Percentiles rank a stretch among this genome's conserved stretches.
phyloP scores from a whole-genome alignment of 2,329 filamentous ascomycete genomes.

The Dothiorella sarmentorum region DNA sequence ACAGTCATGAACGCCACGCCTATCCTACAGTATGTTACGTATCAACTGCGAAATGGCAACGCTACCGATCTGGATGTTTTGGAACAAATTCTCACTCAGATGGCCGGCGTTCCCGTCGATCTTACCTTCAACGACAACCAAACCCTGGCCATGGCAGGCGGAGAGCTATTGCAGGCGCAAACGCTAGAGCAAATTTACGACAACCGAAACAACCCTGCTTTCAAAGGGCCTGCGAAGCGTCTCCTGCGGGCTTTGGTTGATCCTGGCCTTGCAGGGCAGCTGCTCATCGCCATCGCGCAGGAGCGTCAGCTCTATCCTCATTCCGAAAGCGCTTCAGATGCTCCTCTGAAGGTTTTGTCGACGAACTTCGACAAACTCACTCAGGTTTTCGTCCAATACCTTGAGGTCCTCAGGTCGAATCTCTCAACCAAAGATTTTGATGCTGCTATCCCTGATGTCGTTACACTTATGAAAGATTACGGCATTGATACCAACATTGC shows the following conservation, averaged over 20 bases:
- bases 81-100: slow-evolving; percentile 82
- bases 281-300: slow-evolving; percentile 88
- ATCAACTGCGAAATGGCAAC: slow-evolving; percentile 77
- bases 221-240: slow-evolving; percentile 70
- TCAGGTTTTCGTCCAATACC: slow-evolving; percentile 77
- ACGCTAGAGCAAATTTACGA: slow-evolving; percentile 77
- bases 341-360: slow-evolving; percentile 84
- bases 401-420: slow-evolving; percentile 83
- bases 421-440: slow-evolving; percentile 75
- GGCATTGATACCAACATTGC: slow-evolving; percentile 57
- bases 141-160: slow-evolving; percentile 82
- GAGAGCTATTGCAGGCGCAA: slow-evolving; percentile 72
- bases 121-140: slow-evolving; percentile 86
- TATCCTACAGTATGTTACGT: slow-evolving; percentile 82
- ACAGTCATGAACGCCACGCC: slow-evolving; percentile 78
- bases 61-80: slow-evolving; percentile 88
- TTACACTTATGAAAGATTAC: slow-evolving; percentile 71
- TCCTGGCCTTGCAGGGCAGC: slow-evolving; percentile 71
- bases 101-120: slow-evolving; percentile 89
- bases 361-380: slow-evolving; percentile 90
- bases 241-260: slow-evolving; percentile 76
- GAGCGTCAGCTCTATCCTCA: slow-evolving; percentile 85
- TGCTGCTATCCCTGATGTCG: slow-evolving; percentile 68
- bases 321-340: slow-evolving; percentile 64
- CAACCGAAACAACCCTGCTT: slow-evolving; percentile 57